phyloP scores from a whole-genome alignment of 495 filamentous ascomycete genomes.

The Hypoxylon trugodes region DNA sequence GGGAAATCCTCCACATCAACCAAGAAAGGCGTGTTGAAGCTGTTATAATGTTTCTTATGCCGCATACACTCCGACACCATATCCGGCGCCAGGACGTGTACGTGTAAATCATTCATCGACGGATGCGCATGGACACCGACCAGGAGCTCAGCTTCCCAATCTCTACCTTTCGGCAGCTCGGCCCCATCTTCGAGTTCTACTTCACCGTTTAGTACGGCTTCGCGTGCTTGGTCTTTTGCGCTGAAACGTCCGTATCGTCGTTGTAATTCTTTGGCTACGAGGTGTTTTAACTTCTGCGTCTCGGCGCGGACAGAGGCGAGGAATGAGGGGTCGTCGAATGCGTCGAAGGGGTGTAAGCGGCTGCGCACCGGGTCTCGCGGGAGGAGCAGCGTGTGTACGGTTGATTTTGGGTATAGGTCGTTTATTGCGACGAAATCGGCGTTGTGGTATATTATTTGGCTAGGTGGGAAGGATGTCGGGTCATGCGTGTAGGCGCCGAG shows the following conservation, averaged over 20 bases:
- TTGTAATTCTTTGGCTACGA: constrained; percentile 80
- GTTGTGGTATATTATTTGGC: constrained; percentile 73
- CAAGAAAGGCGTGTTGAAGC: constrained; percentile 89
- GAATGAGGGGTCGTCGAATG: constrained; percentile 76
- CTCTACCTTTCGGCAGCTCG: constrained; percentile 71
- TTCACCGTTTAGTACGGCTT: constrained; percentile 65
- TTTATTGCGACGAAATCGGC: constrained; percentile 79
- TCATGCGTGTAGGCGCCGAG: constrained; percentile 76
- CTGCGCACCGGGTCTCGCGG: constrained; percentile 75
- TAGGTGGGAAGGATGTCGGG: constrained; percentile 68
- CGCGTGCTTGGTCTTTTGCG: constrained; percentile 63
- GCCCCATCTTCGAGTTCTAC: constrained; percentile 51
- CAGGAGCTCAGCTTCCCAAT: constrained; percentile 81
- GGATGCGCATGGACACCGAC: constrained; percentile 85
- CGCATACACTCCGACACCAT: constrained; percentile 73
- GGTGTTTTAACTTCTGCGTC: constrained; percentile 63
- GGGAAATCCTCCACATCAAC: constrained; percentile 84
- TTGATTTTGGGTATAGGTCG: constrained; percentile 86
- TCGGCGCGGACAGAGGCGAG: constrained; percentile 69
- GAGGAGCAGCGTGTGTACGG: constrained; percentile 85
- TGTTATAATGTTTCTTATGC: constrained; percentile 90
- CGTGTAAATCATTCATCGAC: constrained; percentile 91
- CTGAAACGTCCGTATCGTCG: constrained; percentile 73
- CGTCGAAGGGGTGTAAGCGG: constrained; percentile 77
- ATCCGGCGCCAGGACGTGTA: constrained; percentile 85